Percentiles rank a stretch among this genome's conserved stretches.
Conservation (phyloP, 176 grass and related monocot genomes). For the Bonia amplexicaulis region DNA sequence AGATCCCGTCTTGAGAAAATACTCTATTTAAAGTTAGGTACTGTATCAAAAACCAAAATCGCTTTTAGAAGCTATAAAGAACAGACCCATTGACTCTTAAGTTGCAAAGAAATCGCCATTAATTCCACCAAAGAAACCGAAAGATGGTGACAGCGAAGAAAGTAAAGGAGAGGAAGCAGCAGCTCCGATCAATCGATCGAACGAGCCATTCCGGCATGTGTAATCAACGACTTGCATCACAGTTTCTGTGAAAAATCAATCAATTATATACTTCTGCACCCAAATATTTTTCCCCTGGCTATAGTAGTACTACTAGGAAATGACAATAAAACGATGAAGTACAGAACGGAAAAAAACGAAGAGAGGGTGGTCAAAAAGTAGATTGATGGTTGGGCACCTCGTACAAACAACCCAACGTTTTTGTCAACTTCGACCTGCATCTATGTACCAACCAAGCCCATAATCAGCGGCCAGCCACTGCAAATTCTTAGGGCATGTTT, state of each 20-base stretch:
- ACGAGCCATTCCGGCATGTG: neutral
- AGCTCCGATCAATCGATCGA: neutral
- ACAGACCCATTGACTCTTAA: no score
- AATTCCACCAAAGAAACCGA: conserved; percentile 6
- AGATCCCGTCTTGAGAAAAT: no score
- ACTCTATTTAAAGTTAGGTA: no score
- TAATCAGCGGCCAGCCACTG: neutral
- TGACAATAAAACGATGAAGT: neutral
- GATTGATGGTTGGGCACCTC: neutral
- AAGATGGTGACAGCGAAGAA: neutral
- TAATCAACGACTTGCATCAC: neutral
- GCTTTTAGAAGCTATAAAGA: no score
- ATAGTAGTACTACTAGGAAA: neutral
- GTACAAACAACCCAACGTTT: neutral
- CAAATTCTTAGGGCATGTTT: neutral
- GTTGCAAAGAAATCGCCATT: neutral
- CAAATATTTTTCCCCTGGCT: neutral
- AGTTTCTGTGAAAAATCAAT: neutral
- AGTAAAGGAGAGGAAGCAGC: neutral
- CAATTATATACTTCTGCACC: neutral
- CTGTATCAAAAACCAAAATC: no score
- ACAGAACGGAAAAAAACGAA: neutral
- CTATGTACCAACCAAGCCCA: conserved; percentile 9
- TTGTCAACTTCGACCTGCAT: conserved; percentile 4
- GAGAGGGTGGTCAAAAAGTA: neutral